Evolutionary conservation across 2,329 filamentous ascomycete genomes (phyloP).

Genomic region (Colletotrichum costaricense): DNA sequence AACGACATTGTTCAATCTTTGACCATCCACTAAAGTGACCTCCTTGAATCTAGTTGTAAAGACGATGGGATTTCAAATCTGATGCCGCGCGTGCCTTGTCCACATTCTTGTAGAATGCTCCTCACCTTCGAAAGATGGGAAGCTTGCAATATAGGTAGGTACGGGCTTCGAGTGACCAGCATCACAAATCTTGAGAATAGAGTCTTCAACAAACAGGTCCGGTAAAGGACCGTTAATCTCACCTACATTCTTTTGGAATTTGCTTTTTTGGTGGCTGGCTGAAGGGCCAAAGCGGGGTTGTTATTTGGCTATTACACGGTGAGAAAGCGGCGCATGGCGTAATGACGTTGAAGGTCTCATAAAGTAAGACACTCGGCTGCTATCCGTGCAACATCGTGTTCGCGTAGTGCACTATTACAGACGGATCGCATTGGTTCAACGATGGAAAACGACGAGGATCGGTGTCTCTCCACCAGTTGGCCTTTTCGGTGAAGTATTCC

Average conservation of each 20-base stretch:
- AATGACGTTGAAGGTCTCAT: background rate
- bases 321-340: background rate
- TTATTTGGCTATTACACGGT: background rate
- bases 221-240: background rate
- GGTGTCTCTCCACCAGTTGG: background rate
- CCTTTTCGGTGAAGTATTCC: background rate
- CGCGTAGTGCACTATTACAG: background rate
- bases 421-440: background rate
- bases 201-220: background rate
- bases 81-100: too few relatives aligned
- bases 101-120: background rate
- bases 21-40: background rate
- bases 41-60: background rate
- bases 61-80: background rate
- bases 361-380: background rate
- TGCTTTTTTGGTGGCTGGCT: background rate
- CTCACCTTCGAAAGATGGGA: background rate
- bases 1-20: background rate
- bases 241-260: background rate
- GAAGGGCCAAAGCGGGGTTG: background rate
- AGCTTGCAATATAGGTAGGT: too few relatives aligned
- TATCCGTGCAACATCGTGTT: background rate
- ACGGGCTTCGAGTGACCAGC: too few relatives aligned
- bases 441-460: background rate
- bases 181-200: too few relatives aligned